These are phyloP conservation scores for Atkinsonella hypoxylon DNA, from an alignment of 2,329 filamentous ascomycete species.

Conservation along the genomic window DNA sequence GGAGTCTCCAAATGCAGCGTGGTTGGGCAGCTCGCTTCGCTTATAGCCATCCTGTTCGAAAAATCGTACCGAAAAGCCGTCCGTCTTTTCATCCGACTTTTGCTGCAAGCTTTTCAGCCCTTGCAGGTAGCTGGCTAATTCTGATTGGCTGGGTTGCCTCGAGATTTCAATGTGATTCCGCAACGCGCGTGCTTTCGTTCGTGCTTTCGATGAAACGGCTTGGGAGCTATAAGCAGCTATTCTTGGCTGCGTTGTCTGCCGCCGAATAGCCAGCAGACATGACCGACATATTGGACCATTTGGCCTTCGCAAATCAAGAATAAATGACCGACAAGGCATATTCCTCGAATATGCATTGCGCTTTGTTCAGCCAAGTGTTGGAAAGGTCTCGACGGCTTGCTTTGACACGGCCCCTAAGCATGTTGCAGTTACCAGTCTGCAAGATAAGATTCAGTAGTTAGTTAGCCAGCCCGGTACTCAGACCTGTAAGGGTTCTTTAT, in stretches of 20 bases:
- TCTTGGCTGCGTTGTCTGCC: conserved; percentile 16
- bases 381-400: neutral
- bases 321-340: conserved; percentile 24
- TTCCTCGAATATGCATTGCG: conserved; percentile 7
- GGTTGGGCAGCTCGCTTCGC: conserved; percentile 25
- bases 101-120: conserved; percentile 15
- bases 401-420: neutral
- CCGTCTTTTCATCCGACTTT: conserved; percentile 8
- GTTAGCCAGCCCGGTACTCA: neutral
- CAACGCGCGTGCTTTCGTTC: conserved; percentile 8
- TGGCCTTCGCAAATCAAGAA: conserved; percentile 23
- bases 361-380: neutral
- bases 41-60: conserved; percentile 33
- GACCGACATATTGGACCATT: conserved; percentile 26
- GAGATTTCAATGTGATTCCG: conserved; percentile 9
- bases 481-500: conserved; percentile 13
- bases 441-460: neutral
- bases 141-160: conserved; percentile 15
- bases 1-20: conserved; percentile 29
- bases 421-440: neutral
- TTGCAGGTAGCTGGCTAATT: conserved; percentile 18
- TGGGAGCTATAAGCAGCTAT: conserved; percentile 22
- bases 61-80: conserved; percentile 27
- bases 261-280: conserved; percentile 21
- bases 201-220: conserved; percentile 12